Evolutionary conservation across 179 eudicot genomes (phyloP).

Genomic region (Vitellaria paradoxa): DNA sequence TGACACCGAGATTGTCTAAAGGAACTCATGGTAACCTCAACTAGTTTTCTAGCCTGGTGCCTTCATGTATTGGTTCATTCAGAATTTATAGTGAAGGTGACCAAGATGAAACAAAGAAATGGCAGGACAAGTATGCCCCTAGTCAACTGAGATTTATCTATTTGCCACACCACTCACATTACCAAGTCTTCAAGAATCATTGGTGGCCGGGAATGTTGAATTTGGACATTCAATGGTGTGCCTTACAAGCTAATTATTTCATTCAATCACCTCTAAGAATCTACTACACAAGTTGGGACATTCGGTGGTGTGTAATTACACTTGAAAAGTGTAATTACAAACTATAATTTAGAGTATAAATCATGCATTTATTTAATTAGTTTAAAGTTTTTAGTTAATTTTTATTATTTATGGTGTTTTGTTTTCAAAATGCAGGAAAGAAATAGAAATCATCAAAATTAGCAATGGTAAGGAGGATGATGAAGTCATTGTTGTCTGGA

Average conservation of each 20-base stretch:
- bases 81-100: conserved; percentile 9
- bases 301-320: too few species aligned
- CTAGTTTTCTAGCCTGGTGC: too few species aligned
- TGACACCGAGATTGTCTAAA: neutral
- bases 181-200: neutral
- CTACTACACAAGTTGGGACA: too few species aligned
- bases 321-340: too few species aligned
- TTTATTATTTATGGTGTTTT: too few species aligned
- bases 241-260: neutral
- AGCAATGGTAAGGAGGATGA: too few species aligned
- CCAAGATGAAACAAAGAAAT: conserved; percentile 1
- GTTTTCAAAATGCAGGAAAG: too few species aligned
- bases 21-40: neutral
- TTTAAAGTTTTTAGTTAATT: too few species aligned
- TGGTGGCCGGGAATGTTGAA: neutral
- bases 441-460: too few species aligned
- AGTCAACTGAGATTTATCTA: neutral
- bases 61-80: neutral
- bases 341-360: too few species aligned
- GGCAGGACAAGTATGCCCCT: neutral
- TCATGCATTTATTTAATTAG: too few species aligned
- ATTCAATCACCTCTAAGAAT: neutral
- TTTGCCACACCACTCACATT: neutral
- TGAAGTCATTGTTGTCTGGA: too few species aligned
- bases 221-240: neutral